Evolutionary conservation across 352 stramenopile genomes (phyloP), one percentile per base, ranked within the genome.

Genomic region (Globisporangium megalacanthum): DNA sequence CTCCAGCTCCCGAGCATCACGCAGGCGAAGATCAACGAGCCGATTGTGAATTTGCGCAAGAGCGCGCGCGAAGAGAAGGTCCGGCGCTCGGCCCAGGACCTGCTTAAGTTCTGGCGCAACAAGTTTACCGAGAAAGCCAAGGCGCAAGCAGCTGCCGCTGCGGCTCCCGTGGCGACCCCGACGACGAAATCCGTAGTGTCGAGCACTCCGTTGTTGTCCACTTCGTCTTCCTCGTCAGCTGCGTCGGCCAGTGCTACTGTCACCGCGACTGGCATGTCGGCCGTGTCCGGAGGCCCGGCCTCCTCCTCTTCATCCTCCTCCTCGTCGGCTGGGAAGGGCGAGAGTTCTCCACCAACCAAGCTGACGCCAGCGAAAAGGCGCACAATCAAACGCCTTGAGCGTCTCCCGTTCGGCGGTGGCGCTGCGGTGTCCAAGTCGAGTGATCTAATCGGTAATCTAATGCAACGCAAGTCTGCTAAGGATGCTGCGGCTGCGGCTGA

Each of bases 101-200:
- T 94, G 47, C 80, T 94, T 45, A 94, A 94, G 64, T 83, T 82
- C 70, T 94, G 84, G 84, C 72, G 83, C 56, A 72, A 66, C 60
- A 85, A 83, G 57, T 94, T 92, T 49, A 94, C 84, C n/a, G 80
- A 90, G 55, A 94, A 94, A 58, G 74, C 89, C 31, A 90, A 87
- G 52, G 49, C 75, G 3, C 58, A 60, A 41, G 48, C 57, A 2
- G 57, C 63, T 14, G 57, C 63, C 20, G 3, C 52, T n/a, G 69
- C 72, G 31, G 25, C 67, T 13, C 56, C 54, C 33, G 48, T 49
- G 65, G 64, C 58, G n/a, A 47, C 15, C 31, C 45, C 19, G 39
- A 35, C 49, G 25, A 20, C 56, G 46, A 50, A 55, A 17, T 17
- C 33, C n/a, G 35, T 14, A 9, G 37, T 44, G 37, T 44, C 37